A percentile compares a stretch with the other conserved stretches of the same genome.
These are phyloP conservation scores for Diutina siamensis DNA, from an alignment of 1,139 yeast genomes.

Conservation along the genomic window DNA sequence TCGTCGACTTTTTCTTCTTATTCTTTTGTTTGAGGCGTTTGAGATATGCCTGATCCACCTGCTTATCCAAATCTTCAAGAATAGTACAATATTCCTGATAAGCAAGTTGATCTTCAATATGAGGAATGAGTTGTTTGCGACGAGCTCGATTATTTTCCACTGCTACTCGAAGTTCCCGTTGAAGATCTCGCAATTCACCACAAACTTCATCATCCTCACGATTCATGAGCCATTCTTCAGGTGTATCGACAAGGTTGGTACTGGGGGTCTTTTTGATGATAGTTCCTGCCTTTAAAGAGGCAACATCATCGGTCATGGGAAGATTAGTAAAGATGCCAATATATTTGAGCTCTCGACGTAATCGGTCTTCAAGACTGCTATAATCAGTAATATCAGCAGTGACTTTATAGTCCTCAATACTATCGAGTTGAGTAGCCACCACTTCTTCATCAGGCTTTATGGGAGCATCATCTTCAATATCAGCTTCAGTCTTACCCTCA, in stretches of 20 bases:
- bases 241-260: constrained; percentile 19
- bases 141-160: constrained; percentile 55
- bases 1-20: constrained; percentile 50
- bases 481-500: constrained; percentile 18
- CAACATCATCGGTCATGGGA: constrained; percentile 22
- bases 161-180: constrained; percentile 52
- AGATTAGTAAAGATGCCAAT: constrained; percentile 81
- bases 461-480: constrained; percentile 10
- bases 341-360: constrained; percentile 77
- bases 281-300: constrained; percentile 11
- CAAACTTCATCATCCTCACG: constrained; percentile 93
- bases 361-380: constrained; percentile 71
- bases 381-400: constrained; percentile 44
- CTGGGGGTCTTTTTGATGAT: constrained; percentile 17
- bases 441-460: constrained; percentile 12
- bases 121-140: constrained; percentile 54
- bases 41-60: constrained; percentile 87
- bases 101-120: constrained; percentile 84
- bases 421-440: constrained; percentile 28
- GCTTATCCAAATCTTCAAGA: constrained; percentile 87
- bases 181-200: constrained; percentile 67
- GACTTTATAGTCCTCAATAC: constrained; percentile 25
- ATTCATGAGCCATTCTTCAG: constrained; percentile 65
- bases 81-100: constrained; percentile 91
- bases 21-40: constrained; percentile 77